Evolutionary conservation across 345 rosid species (phyloP).

Genomic region (Gossypium arboreum): DNA sequence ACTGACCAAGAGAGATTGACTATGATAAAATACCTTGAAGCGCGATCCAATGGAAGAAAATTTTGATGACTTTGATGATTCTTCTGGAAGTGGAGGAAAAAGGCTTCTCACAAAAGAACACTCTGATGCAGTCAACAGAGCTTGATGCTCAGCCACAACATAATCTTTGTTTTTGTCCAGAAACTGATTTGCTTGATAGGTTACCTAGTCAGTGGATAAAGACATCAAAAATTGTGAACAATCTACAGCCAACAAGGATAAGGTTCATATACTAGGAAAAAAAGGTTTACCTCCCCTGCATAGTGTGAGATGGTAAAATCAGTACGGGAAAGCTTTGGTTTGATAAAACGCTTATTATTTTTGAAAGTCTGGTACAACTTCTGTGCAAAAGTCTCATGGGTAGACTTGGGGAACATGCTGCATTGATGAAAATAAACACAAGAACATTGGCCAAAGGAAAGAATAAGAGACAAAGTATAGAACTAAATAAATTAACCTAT

Average conservation of each 20-base stretch:
- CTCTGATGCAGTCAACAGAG: slow-evolving; percentile 51
- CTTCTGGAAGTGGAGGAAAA: slow-evolving; percentile 69
- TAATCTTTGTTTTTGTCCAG: slow-evolving; percentile 79
- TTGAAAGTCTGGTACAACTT: slow-evolving; percentile 75
- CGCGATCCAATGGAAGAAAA: slow-evolving; percentile 78
- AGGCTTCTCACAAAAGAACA: slow-evolving; percentile 65
- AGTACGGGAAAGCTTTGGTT: slow-evolving; percentile 68
- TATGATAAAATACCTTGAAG: slow-evolving; percentile 47
- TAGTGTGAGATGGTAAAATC: slow-evolving; percentile 73
- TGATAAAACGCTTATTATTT: slow-evolving; percentile 67
- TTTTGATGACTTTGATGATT: slow-evolving; percentile 69
- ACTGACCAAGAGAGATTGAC: not conserved
- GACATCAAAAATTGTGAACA: not conserved
- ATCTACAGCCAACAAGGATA: slow-evolving; percentile 2
- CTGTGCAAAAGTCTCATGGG: slow-evolving; percentile 77
- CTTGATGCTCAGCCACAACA: slow-evolving; percentile 81
- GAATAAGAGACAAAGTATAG: not conserved
- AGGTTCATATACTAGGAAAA: not conserved
- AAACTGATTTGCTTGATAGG: slow-evolving; percentile 64
- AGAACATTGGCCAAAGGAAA: not conserved
- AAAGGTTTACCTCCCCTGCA: slow-evolving; percentile 60
- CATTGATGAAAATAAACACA: slow-evolving; percentile 18
- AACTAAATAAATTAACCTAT: not conserved
- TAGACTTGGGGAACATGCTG: slow-evolving; percentile 85
- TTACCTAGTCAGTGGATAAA: slow-evolving; percentile 37